Percentiles rank a stretch among this genome's conserved stretches.
Conservation (phyloP, 192 early-diverging fungal species). For the Rhizophagus prolifer region DNA sequence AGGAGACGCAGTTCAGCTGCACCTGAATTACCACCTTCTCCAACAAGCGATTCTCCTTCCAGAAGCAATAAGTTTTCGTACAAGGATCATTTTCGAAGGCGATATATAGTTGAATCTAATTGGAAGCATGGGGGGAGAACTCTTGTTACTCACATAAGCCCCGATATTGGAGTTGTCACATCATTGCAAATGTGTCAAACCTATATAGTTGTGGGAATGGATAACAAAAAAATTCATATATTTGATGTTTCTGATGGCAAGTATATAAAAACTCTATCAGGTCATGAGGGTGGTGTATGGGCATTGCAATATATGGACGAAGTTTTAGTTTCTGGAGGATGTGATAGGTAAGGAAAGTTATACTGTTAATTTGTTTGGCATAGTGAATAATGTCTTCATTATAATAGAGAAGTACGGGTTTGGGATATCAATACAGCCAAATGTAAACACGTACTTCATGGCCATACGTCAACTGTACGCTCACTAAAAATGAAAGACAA, state of each 20-base stretch:
- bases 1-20: constrained; percentile 31
- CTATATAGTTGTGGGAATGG: constrained; percentile 91
- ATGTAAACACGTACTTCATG: constrained; percentile 88
- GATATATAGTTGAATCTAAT: constrained; percentile 51
- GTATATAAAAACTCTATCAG: constrained; percentile 68
- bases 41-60: constrained; percentile 34
- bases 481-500: constrained; percentile 82
- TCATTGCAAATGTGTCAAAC: constrained; percentile 92
- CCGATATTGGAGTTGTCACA: constrained; percentile 75
- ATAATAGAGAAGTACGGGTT: constrained; percentile 75
- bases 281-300: constrained; percentile 96
- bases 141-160: constrained; percentile 40
- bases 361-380: neutral
- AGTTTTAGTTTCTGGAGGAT: constrained; percentile 87
- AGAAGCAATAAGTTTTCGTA: constrained; percentile 43
- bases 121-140: constrained; percentile 52
- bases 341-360: constrained; percentile 73
- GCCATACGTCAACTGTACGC: constrained; percentile 96
- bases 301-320: constrained; percentile 85
- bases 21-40: constrained; percentile 11
- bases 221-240: constrained; percentile 90
- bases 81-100: constrained; percentile 53
- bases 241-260: constrained; percentile 82
- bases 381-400: neutral
- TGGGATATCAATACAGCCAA: constrained; percentile 90